A percentile compares a stretch with the other conserved stretches of the same genome.
These are phyloP conservation scores for Cymbopogon citratus DNA, from an alignment of 176 grass and related monocot genomes.

Conservation along the genomic window DNA sequence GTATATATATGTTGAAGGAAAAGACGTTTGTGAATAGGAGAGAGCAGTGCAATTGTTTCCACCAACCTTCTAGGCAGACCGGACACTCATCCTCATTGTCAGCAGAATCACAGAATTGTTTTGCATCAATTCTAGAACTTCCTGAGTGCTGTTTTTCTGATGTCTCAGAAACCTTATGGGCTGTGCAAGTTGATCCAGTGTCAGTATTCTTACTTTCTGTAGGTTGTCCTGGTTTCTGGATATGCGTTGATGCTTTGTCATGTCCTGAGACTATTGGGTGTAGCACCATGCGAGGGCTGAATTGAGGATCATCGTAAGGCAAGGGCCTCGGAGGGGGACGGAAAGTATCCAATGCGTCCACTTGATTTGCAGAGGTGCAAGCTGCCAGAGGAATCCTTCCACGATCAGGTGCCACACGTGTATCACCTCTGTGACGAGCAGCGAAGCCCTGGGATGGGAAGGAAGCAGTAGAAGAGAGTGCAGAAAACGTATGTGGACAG, in stretches of 20 bases:
- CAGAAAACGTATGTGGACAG: not conserved
- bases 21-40: not conserved
- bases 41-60: not conserved
- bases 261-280: not conserved
- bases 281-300: slow-evolving; percentile 27
- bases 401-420: slow-evolving; percentile 43
- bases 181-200: slow-evolving; percentile 19
- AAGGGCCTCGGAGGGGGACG: slow-evolving; percentile 57
- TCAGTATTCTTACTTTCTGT: slow-evolving; percentile 25
- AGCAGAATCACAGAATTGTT: slow-evolving; percentile 10
- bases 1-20: not conserved
- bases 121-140: slow-evolving; percentile 8
- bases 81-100: slow-evolving; percentile 68
- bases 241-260: slow-evolving; percentile 35
- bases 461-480: not conserved
- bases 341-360: slow-evolving; percentile 49
- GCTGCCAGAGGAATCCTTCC: slow-evolving; percentile 30
- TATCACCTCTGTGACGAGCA: slow-evolving; percentile 47
- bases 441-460: slow-evolving; percentile 38
- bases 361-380: slow-evolving; percentile 1
- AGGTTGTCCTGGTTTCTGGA: slow-evolving; percentile 21
- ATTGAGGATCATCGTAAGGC: slow-evolving; percentile 64
- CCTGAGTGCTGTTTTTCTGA: slow-evolving; percentile 29
- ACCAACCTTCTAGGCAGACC: slow-evolving; percentile 72
- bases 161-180: slow-evolving; percentile 12